Percentiles rank a stretch among this genome's conserved stretches.
Evolutionary conservation across 805 yeast species (phyloP).

Genomic region (Kodamaea leandrae): DNA sequence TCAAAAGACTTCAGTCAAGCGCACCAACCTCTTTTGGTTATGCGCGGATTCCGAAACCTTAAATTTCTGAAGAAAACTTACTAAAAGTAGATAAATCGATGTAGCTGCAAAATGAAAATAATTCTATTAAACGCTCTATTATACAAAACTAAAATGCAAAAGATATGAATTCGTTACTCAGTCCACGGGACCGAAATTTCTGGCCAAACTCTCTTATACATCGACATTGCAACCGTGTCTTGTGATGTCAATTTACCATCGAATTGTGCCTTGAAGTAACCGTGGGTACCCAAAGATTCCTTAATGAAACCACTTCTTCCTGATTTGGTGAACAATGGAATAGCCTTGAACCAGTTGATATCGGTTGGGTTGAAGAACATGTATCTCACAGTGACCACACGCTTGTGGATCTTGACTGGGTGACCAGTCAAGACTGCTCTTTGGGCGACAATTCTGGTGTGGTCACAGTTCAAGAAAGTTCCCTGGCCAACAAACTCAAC

Average conservation of each 20-base stretch:
- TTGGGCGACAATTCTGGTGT: constrained; percentile 80
- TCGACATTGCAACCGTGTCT: constrained; percentile 90
- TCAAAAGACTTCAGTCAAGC: too few relatives aligned
- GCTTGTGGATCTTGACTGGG: constrained; percentile 92
- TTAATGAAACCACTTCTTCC: constrained; percentile 95
- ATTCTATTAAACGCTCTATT: constrained; percentile 4
- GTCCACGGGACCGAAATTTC: constrained; percentile 37
- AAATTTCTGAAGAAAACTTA: not conserved
- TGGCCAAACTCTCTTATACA: constrained; percentile 96
- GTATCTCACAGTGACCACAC: constrained; percentile 86
- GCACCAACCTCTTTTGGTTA: too few relatives aligned
- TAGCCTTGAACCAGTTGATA: constrained; percentile 82
- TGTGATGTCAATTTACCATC: constrained; percentile 89
- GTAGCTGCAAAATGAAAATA: not conserved
- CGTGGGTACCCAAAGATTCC: constrained; percentile 96
- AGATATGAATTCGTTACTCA: constrained; percentile 13
- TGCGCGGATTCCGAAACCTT: too few relatives aligned
- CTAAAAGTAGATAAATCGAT: too few relatives aligned
- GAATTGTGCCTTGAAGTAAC: constrained; percentile 93
- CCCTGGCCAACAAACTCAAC: constrained; percentile 85
- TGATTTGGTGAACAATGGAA: constrained; percentile 87
- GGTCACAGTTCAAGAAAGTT: constrained; percentile 82
- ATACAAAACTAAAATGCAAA: constrained; percentile 9
- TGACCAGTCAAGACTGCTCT: constrained; percentile 89
- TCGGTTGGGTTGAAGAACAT: constrained; percentile 96